A percentile compares a stretch with the other conserved stretches of the same genome.
phyloP scores from a whole-genome alignment of 768 basidiomycete species.

The Favolaschia claudopus region DNA sequence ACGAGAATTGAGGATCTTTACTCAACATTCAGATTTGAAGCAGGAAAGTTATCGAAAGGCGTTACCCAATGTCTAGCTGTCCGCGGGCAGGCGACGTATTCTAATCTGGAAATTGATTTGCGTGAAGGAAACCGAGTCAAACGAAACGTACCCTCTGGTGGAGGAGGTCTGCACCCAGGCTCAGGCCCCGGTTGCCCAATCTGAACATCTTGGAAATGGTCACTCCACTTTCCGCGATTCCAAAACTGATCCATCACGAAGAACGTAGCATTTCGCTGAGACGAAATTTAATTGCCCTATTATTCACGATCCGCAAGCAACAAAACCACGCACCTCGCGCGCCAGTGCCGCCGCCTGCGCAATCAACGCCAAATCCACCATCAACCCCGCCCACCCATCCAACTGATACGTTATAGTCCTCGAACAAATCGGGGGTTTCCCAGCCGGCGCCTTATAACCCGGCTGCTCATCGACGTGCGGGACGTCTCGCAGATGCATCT shows the following conservation, averaged over 20 bases:
- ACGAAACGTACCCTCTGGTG: conserved; percentile 59
- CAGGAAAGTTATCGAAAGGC: conserved; percentile 5
- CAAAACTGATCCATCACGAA: conserved; percentile 75
- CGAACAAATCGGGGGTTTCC: conserved; percentile 49
- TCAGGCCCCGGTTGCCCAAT: conserved; percentile 66
- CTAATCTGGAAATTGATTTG: conserved; percentile 40
- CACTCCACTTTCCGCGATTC: conserved; percentile 80
- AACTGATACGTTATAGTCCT: conserved; percentile 78
- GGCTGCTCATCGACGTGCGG: conserved; percentile 36
- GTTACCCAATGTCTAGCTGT: conserved; percentile 75
- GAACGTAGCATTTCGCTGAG: conserved; percentile 69
- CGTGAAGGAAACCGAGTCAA: neutral
- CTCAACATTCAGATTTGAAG: neutral
- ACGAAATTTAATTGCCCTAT: too few relatives aligned
- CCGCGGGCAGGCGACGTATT: conserved; percentile 77
- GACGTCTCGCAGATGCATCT: conserved; percentile 41
- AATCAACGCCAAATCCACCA: conserved; percentile 70
- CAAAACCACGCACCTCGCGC: conserved; percentile 55
- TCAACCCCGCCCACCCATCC: conserved; percentile 70
- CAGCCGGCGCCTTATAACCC: conserved; percentile 28
- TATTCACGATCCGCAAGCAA: conserved; percentile 2
- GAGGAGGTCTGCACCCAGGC: conserved; percentile 67
- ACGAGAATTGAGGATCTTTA: conserved; percentile 65
- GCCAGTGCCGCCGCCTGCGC: conserved; percentile 74
- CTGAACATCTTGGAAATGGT: conserved; percentile 67